These are phyloP conservation scores for Aurantiochytrium sp. DNA, from an alignment of 108 stramenopile genomes.

Conservation along the genomic window DNA sequence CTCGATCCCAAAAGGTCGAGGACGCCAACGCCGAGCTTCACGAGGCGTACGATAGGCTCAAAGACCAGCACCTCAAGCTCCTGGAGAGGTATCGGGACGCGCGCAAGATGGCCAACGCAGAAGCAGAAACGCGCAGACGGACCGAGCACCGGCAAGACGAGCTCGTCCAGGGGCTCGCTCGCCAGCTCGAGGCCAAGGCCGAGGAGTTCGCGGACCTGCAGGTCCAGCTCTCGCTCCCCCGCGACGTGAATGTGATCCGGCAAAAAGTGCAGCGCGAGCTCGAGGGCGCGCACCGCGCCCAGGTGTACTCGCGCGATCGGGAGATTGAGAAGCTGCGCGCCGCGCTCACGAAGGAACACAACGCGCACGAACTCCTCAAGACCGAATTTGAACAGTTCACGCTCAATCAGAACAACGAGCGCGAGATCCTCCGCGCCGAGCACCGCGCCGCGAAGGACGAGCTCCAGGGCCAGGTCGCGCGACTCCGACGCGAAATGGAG, in stretches of 20 bases:
- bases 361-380: background rate
- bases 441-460: background rate
- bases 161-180: background rate
- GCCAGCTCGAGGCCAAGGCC: constrained; percentile 25
- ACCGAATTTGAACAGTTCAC: constrained; percentile 25
- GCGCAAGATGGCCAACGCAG: background rate
- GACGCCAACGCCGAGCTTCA: background rate
- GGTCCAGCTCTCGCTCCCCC: background rate
- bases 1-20: background rate
- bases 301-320: background rate
- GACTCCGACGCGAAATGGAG: background rate
- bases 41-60: background rate
- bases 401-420: background rate
- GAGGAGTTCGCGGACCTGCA: background rate
- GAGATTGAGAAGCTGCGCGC: background rate
- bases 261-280: background rate
- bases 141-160: background rate
- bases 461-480: background rate
- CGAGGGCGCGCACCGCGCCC: constrained; percentile 17
- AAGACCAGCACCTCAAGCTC: background rate
- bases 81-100: background rate
- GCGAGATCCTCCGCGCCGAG: background rate
- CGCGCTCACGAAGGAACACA: background rate
- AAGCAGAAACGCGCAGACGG: background rate
- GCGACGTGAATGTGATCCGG: background rate